Conservation (phyloP, 805 yeast species). For the Wickerhamiella spandovensis region DNA sequence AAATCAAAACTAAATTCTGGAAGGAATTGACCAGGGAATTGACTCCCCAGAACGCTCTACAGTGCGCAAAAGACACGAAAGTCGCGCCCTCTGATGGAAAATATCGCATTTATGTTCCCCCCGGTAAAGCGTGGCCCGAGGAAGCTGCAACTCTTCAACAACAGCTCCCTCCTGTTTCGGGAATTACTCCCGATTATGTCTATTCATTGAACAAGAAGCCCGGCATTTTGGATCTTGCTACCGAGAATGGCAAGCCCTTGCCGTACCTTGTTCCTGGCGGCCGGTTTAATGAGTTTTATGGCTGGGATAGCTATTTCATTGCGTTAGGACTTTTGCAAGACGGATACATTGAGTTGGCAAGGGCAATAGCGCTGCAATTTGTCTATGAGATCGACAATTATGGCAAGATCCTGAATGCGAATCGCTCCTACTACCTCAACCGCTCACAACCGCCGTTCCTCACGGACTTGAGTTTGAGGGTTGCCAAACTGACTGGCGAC, state of each 20-base stretch:
- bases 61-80: conserved; percentile 9
- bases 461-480: conserved; percentile 76
- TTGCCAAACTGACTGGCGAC: conserved; percentile 37
- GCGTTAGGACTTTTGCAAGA: conserved; percentile 67
- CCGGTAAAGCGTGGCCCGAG: conserved; percentile 11
- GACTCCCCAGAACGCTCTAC: conserved; percentile 6
- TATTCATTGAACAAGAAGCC: conserved; percentile 71
- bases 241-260: conserved; percentile 42
- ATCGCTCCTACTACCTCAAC: conserved; percentile 77
- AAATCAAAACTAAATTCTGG: conserved; percentile 9
- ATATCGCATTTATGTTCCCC: conserved; percentile 3
- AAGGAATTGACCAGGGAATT: conserved; percentile 8
- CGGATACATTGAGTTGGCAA: conserved; percentile 52
- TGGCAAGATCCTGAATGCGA: conserved; percentile 89
- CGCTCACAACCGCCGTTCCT: conserved; percentile 95
- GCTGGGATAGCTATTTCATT: conserved; percentile 96
- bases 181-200: conserved; percentile 60
- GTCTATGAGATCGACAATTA: conserved; percentile 80
- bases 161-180: conserved; percentile 38
- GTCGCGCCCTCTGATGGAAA: background rate
- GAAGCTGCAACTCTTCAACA: conserved; percentile 15
- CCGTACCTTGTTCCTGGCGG: conserved; percentile 98
- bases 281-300: conserved; percentile 88
- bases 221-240: conserved; percentile 71
- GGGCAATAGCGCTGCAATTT: conserved; percentile 86